A percentile compares a stretch with the other conserved stretches of the same genome.
phyloP scores from a whole-genome alignment of 2,329 filamentous ascomycete species.

The Trichoderma sp. region DNA sequence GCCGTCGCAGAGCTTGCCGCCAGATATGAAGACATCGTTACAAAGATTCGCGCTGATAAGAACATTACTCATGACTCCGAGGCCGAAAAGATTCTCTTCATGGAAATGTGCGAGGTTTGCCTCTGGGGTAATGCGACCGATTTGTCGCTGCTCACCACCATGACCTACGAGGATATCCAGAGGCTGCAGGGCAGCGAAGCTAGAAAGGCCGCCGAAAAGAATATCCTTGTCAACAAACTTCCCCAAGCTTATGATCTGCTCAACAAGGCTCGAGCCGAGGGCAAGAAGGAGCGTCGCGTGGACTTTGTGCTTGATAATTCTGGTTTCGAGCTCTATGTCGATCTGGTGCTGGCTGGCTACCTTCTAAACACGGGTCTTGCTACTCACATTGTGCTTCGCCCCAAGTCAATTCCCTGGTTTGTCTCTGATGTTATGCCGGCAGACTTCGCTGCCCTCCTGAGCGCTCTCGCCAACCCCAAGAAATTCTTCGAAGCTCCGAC shows the following conservation, averaged over 20 bases:
- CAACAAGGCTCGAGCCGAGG: conserved; percentile 60
- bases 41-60: conserved; percentile 58
- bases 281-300: conserved; percentile 69
- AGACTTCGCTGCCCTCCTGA: conserved; percentile 82
- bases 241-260: conserved; percentile 67
- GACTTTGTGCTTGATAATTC: conserved; percentile 97
- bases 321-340: conserved; percentile 95
- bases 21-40: conserved; percentile 72
- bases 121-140: conserved; percentile 98
- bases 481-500: conserved; percentile 74
- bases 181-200: conserved; percentile 89
- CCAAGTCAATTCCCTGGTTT: conserved; percentile 97
- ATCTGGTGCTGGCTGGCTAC: conserved; percentile 88
- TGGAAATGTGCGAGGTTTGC: conserved; percentile 93
- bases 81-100: conserved; percentile 76
- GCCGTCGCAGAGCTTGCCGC: conserved; percentile 79
- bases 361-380: conserved; percentile 81
- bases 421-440: conserved; percentile 88
- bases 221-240: conserved; percentile 88
- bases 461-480: conserved; percentile 73
- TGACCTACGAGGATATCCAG: conserved; percentile 95
- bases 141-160: conserved; percentile 81
- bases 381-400: conserved; percentile 82
- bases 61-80: conserved; percentile 57
- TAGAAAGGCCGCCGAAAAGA: conserved; percentile 81